Percentiles rank a stretch among this genome's conserved stretches.
Conservation (phyloP, 176 grass and related monocot species). For the Eragrostis curvula region DNA sequence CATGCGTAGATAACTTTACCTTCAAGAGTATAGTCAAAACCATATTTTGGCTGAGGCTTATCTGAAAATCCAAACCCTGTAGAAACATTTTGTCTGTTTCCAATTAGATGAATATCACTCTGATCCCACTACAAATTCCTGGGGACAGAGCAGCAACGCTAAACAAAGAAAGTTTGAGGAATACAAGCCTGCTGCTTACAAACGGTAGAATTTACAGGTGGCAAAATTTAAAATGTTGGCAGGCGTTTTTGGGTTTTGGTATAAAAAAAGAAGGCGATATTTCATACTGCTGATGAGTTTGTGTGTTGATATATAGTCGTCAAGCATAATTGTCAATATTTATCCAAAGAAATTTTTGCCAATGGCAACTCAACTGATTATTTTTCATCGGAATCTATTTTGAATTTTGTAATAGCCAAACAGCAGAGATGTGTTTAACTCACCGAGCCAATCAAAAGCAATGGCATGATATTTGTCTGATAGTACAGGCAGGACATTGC, state of each 20-base stretch:
- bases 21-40: constrained; percentile 96
- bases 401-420: constrained; percentile 6
- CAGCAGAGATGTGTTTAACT: constrained; percentile 41
- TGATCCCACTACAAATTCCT: background rate
- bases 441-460: constrained; percentile 99
- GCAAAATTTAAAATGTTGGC: background rate
- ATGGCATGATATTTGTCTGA: constrained; percentile 75
- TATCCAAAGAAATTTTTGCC: constrained; percentile 8
- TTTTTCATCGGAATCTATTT: background rate
- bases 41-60: constrained; percentile 97
- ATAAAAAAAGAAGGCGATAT: background rate
- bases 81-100: constrained; percentile 15
- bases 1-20: constrained; percentile 51
- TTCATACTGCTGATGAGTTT: background rate
- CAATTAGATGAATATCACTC: constrained; percentile 29
- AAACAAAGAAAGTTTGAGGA: background rate
- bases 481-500: constrained; percentile 83
- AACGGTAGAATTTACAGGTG: background rate
- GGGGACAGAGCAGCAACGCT: background rate
- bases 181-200: background rate
- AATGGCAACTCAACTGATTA: background rate
- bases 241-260: background rate
- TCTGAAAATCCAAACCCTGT: constrained; percentile 99
- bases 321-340: constrained; percentile 1
- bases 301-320: background rate